phyloP scores from a whole-genome alignment of 306 rosid genomes.

The Quercus cerris region DNA sequence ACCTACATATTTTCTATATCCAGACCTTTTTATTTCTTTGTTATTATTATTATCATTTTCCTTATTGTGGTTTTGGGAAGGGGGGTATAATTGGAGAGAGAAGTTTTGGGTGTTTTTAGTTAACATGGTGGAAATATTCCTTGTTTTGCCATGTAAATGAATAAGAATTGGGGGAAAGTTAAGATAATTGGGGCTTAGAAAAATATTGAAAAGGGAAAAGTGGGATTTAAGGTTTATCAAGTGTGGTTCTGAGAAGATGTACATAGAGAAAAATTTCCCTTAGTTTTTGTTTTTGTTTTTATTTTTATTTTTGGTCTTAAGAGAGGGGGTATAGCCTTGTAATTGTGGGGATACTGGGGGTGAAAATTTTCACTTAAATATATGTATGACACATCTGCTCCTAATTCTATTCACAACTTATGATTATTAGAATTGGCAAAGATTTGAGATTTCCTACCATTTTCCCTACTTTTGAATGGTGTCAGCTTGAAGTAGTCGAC shows the following conservation, averaged over 20 bases:
- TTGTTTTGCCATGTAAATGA: conserved; percentile 52
- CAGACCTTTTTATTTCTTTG: conserved; percentile 26
- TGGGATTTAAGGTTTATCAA: conserved; percentile 5
- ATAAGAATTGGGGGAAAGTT: conserved; percentile 33
- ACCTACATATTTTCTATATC: conserved; percentile 17
- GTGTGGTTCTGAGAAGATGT: conserved; percentile 37
- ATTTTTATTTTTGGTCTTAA: conserved; percentile 9
- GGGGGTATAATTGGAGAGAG: conserved; percentile 23
- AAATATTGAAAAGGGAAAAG: conserved; percentile 35
- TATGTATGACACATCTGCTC: conserved; percentile 39
- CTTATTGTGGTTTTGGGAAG: conserved; percentile 19
- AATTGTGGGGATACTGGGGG: conserved; percentile 44
- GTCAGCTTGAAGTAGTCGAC: too few relatives aligned
- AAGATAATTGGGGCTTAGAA: conserved; percentile 30
- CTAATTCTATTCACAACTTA: conserved; percentile 30
- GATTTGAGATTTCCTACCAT: neutral
- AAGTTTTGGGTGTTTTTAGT: neutral
- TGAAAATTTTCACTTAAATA: conserved; percentile 38
- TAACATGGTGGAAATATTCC: conserved; percentile 31
- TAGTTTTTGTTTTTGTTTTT: conserved; percentile 15
- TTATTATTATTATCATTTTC: neutral
- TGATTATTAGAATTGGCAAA: neutral
- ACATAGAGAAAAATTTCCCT: conserved; percentile 10
- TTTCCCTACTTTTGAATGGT: neutral
- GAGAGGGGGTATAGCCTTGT: conserved; percentile 47